Percentiles rank a stretch among this genome's conserved stretches.
Conservation (phyloP, 1,284 basidiomycete species). For the Psilocybe mexicana region DNA sequence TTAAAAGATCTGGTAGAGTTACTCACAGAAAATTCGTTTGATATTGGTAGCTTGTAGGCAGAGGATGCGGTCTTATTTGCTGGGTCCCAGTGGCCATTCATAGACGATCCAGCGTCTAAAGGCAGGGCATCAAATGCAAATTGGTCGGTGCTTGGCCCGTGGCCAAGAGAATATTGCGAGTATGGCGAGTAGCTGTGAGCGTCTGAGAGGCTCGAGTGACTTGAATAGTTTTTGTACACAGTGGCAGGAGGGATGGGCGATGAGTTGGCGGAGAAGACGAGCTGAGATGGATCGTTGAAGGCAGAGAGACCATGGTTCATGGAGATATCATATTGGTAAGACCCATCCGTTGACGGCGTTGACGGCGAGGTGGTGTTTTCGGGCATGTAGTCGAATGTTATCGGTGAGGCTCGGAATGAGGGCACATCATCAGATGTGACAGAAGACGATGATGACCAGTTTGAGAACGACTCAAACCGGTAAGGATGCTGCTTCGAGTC, state of each 20-base stretch:
- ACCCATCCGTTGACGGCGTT: constrained; percentile 27
- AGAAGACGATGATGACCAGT: constrained; percentile 36
- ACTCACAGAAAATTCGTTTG: constrained; percentile 28
- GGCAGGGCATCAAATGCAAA: constrained; percentile 25
- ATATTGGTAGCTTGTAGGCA: constrained; percentile 26
- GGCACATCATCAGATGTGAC: constrained; percentile 29
- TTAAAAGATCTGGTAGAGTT: not conserved
- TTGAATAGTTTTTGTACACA: constrained; percentile 22
- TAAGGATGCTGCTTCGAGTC: constrained; percentile 29
- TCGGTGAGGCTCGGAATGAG: constrained; percentile 30
- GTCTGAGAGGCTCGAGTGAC: constrained; percentile 12
- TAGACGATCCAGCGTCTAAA: constrained; percentile 26
- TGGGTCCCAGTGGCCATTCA: constrained; percentile 26
- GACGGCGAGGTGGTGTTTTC: constrained; percentile 26
- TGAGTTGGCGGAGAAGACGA: constrained; percentile 21
- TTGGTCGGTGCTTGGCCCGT: constrained; percentile 24
- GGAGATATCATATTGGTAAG: constrained; percentile 34
- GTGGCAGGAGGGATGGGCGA: constrained; percentile 21
- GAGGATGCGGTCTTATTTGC: constrained; percentile 22
- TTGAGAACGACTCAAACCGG: constrained; percentile 32
- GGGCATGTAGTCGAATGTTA: constrained; percentile 24
- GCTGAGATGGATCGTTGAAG: constrained; percentile 32
- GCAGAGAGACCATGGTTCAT: constrained; percentile 31
- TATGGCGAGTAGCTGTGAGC: constrained; percentile 17
- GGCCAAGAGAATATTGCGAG: constrained; percentile 25